Base-by-base conservation (phyloP, 2,329 filamentous ascomycete species). In the Drechslera avenae region DNA sequence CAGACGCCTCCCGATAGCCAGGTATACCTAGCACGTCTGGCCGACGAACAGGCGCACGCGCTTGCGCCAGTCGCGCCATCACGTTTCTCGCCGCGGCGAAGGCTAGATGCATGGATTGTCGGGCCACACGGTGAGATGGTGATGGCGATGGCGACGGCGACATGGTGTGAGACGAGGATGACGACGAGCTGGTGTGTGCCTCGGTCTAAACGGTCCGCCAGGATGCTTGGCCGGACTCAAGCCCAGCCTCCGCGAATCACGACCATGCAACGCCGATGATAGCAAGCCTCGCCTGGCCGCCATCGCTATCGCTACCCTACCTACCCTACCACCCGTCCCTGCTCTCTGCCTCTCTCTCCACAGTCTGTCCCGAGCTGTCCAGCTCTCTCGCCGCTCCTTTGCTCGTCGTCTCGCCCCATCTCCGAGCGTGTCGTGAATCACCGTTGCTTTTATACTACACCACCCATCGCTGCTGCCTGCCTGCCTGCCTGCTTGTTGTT, bases 231-330 rank as follows among this genome's bases (percentile, higher is more conserved):
- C 57, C 50, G 42, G 44, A 37, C 47, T 59, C 55, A 60, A 51
- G 52, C 55, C 58, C 43, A 47, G 37, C 36, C 33, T 52, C 64
- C 60, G 57, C 65, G 60, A 61, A 60, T 61, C 54, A 58, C 37
- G 16, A 39, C 5, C 48, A 52, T 50, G 50, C 47, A 54, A 47
- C 35, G 43, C 48, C 56, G 58, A 68, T 62, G 60, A 67, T 64
- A 64, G 53, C 54, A 54, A 17, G 51, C 54, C 37, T 35, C 53
- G 43, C 47, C 52, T 54, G 56, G 50, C 57, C 58, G 57, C 63
- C 36, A 47, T 43, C 42, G 52, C 50, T 39, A 39, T 14, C 37
- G 14, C 26, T 39, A 39, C 46, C 18, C 39, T 31, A 39, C 33
- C 14, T 23, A 39, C 46, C 18, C 39, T 31, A 39, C 33, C 14